Conservation (phyloP, 768 basidiomycete genomes). For the Multifurca ochricompacta region DNA sequence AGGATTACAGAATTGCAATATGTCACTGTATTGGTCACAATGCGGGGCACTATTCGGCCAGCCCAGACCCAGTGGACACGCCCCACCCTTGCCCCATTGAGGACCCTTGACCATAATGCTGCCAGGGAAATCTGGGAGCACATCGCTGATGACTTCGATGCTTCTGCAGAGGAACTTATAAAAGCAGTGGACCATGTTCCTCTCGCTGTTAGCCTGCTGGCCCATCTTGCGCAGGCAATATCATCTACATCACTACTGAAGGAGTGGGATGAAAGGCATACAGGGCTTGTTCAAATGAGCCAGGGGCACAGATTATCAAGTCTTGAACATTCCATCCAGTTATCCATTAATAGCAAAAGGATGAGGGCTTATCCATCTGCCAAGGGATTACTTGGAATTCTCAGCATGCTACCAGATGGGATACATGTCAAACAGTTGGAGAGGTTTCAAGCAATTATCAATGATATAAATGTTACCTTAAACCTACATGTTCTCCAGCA, state of each 20-base stretch:
- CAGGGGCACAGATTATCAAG: too few relatives aligned
- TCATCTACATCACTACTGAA: too few relatives aligned
- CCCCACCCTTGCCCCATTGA: too few relatives aligned
- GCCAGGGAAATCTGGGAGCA: too few relatives aligned
- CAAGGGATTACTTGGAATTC: background rate
- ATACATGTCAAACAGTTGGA: background rate
- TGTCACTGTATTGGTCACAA: background rate
- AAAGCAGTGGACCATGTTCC: background rate
- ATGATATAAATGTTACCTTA: background rate
- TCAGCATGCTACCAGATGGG: slow-evolving; percentile 1
- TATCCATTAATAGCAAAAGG: background rate
- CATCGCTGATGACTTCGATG: too few relatives aligned
- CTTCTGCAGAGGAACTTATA: background rate
- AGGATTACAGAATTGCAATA: background rate
- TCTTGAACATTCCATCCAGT: too few relatives aligned
- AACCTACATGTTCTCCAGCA: background rate
- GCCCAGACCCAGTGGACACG: too few relatives aligned
- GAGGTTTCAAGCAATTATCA: background rate
- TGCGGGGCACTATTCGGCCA: too few relatives aligned
- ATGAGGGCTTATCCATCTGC: slow-evolving; percentile 1
- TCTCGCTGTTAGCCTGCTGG: background rate
- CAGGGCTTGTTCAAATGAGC: too few relatives aligned
- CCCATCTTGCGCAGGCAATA: too few relatives aligned
- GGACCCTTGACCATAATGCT: background rate
- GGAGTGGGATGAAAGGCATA: too few relatives aligned